Base-by-base conservation (phyloP, 306 rosid genomes). In the Cucumis melo region DNA sequence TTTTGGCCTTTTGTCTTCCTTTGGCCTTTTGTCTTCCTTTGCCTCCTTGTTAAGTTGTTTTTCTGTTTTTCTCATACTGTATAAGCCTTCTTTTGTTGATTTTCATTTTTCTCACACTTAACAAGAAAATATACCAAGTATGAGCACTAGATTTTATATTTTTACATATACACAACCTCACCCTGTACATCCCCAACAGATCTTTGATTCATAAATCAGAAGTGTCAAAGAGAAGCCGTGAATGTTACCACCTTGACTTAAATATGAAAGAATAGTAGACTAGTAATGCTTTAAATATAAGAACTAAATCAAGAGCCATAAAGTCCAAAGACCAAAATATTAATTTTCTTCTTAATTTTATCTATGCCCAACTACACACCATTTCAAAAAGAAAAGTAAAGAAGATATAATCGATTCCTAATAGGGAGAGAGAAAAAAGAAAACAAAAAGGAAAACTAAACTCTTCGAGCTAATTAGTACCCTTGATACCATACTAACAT, bases 1-100 rank as follows among this genome's bases (percentile, higher is more conserved):
- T 32, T 29, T 48, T 24, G 63, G 68, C 76, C 42, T 62, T 78
- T 75, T 62, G 6, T 62, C 32, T 10, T 48, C 38, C 44, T 24
- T n/a, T n/a, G n/a, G n/a, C n/a, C n/a, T n/a, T n/a, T n/a, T n/a
- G n/a, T n/a, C n/a, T n/a, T n/a, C n/a, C n/a, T n/a, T 48, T 74
- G 71, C 63, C 81, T 63, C 53, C 79, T 59, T 68, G 56, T 68
- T 83, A 29, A 23, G 24, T 73, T 38, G 73, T 72, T 72, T n/a
- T 67, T 75, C 63, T 62, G 79, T 61, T 56, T 21, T 44, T 73
- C 15, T 72, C 62, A 48, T 48, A 48, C 76, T 58, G 72, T n/a
- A n/a, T n/a, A n/a, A n/a, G n/a, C n/a, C n/a, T n/a, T n/a, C n/a
- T n/a, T n/a, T n/a, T n/a, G n/a, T n/a, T n/a, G n/a, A n/a, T n/a